A percentile compares a stretch with the other conserved stretches of the same genome.
phyloP scores from a whole-genome alignment of 2,329 filamentous ascomycete species.

The Scytalidium lignicola region DNA sequence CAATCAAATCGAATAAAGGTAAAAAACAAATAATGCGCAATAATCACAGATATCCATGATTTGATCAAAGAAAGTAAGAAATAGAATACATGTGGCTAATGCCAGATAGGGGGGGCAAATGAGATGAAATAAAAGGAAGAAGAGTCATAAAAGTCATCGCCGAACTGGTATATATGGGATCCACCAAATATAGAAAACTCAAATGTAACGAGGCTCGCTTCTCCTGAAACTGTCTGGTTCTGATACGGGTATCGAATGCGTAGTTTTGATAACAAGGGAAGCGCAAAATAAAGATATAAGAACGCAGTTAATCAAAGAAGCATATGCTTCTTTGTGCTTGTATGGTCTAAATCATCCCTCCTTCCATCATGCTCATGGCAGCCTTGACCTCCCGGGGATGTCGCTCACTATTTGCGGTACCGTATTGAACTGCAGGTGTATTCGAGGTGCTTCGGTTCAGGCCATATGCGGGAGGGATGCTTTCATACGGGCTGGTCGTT shows the following conservation, averaged over 20 bases:
- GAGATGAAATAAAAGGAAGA: too few species aligned
- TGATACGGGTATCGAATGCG: neutral
- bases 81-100: conserved; percentile 17
- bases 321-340: neutral
- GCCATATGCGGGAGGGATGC: conserved; percentile 18
- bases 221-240: neutral
- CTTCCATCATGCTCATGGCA: conserved; percentile 22
- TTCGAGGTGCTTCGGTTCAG: conserved; percentile 7
- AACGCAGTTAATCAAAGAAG: neutral
- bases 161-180: too few species aligned
- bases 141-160: too few species aligned
- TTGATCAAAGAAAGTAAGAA: conserved; percentile 22
- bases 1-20: too few species aligned
- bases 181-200: neutral
- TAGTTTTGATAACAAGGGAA: neutral
- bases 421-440: conserved; percentile 6
- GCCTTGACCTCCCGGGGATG: conserved; percentile 27
- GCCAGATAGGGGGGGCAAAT: too few species aligned
- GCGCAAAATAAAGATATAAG: conserved; percentile 3
- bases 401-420: conserved; percentile 14
- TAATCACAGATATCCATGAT: conserved; percentile 8
- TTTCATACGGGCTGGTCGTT: conserved; percentile 25
- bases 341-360: conserved; percentile 27
- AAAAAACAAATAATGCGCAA: conserved; percentile 8
- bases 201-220: neutral